Evolutionary conservation across 1,139 yeast species (phyloP).

Genomic region (Debaryomycetaceae sp.): DNA sequence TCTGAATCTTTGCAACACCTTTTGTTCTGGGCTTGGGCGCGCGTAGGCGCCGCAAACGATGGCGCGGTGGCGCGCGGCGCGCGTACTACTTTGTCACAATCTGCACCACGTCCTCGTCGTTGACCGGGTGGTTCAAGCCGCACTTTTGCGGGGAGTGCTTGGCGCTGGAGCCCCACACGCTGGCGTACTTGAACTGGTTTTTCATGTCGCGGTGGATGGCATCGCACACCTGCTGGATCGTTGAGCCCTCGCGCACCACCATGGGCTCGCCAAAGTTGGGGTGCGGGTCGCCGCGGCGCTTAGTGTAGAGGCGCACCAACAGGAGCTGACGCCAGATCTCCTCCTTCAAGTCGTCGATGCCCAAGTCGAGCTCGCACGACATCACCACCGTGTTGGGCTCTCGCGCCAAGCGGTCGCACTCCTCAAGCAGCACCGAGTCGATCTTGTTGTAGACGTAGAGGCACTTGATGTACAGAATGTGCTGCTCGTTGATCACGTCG

Average conservation of each 20-base stretch:
- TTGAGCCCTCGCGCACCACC: constrained; percentile 77
- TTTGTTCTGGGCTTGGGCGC: no score
- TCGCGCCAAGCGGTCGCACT: constrained; percentile 86
- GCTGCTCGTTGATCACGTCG: constrained; percentile 83
- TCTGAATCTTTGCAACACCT: no score
- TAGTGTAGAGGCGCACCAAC: constrained; percentile 78
- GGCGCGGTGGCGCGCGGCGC: no score
- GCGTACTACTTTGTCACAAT: constrained; percentile 78
- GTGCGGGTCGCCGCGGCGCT: constrained; percentile 67
- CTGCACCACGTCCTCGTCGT: constrained; percentile 93
- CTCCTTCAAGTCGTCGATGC: constrained; percentile 81
- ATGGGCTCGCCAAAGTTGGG: constrained; percentile 88
- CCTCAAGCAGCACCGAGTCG: constrained; percentile 93
- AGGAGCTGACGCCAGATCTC: constrained; percentile 90
- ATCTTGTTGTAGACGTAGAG: constrained; percentile 91
- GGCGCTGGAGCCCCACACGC: constrained; percentile 95
- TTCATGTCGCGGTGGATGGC: constrained; percentile 91
- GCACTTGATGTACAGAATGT: constrained; percentile 85
- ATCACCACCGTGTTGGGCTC: constrained; percentile 90
- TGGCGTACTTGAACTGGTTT: constrained; percentile 85
- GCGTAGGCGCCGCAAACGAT: no score
- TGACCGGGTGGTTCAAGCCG: constrained; percentile 76
- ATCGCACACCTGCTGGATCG: constrained; percentile 86
- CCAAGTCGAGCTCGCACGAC: constrained; percentile 85
- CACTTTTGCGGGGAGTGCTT: constrained; percentile 97